Evolutionary conservation across 164 flowering plant genomes (phyloP), one percentile per base, ranked within the genome.

Genomic region (Piper longum): DNA sequence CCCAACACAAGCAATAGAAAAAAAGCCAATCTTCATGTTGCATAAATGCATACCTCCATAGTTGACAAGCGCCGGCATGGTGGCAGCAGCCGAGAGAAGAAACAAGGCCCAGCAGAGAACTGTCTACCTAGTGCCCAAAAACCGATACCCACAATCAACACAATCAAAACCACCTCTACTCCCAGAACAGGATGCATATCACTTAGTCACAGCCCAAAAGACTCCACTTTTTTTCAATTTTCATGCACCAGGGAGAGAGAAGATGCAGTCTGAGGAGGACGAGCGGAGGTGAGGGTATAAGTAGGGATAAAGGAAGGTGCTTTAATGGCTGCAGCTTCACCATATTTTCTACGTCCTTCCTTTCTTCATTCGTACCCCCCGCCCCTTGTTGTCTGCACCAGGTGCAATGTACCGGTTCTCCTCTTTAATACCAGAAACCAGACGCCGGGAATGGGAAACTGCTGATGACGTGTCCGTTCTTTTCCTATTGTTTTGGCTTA

Each of bases 11-110:
- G 6, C 11, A 12, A 16, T 57, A 62, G 55, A 5, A 61, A 36
- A 66, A 58, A 12, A 12, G 12, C 14, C 60, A 8, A 45, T 43
- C 44, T 7, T 18, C 45, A 17, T 7, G 16, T 45, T 57, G 44
- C 42, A 57, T 14, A 41, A 4, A 52, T 16, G 40, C 0, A 44
- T 13, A 77, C 80, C 78, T 43, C 64, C 16, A 54, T 64, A 77
- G 16, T 70, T 70, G 61, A 75, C 72, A 67, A 77, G 76, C n/a
- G 74, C 44, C 41, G 78, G 67, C 80, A 77, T 77, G 73, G 56
- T 41, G 60, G 54, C n/a, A 54, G 54, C 16, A 11, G 41, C 60
- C 63, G 57, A 48, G 41, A 26, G 17, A 36, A 43, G 57, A 41
- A 62, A 42, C 18, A 57, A 4, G 57, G 44, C 18, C 44, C 62